These are phyloP conservation scores for Rhizophagus clarus DNA, from an alignment of 192 early-diverging fungal species.

Conservation along the genomic window DNA sequence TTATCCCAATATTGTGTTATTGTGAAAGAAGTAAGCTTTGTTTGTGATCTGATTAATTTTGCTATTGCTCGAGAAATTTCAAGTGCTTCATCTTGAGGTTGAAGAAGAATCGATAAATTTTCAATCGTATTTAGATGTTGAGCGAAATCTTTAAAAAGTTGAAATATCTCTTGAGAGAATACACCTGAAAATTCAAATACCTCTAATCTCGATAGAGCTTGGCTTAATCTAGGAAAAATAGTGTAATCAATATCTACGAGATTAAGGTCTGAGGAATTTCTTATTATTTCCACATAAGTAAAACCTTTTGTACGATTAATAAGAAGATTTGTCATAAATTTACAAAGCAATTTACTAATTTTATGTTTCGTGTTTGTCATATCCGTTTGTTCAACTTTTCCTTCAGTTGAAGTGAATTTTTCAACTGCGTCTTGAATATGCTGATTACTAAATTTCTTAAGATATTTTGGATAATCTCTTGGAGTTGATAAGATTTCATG, in stretches of 20 bases:
- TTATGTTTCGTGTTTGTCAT: too few relatives aligned
- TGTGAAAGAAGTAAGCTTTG: background rate
- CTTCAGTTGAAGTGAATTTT: background rate
- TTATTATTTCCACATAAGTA: too few relatives aligned
- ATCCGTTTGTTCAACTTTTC: background rate
- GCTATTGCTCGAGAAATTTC: background rate
- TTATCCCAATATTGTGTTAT: background rate
- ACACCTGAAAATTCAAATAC: too few relatives aligned
- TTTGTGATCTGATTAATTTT: background rate
- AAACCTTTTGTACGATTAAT: too few relatives aligned
- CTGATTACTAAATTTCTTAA: background rate
- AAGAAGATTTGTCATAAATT: too few relatives aligned
- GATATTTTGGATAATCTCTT: background rate
- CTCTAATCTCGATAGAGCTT: too few relatives aligned
- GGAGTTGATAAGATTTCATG: background rate
- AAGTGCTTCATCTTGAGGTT: background rate
- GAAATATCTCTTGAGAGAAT: too few relatives aligned
- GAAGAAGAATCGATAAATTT: background rate
- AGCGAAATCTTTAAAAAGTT: background rate
- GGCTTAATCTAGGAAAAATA: too few relatives aligned
- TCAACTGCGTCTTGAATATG: background rate
- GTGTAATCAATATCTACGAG: too few relatives aligned
- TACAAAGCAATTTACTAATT: background rate
- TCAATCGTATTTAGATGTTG: background rate
- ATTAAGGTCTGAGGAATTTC: too few relatives aligned